Evolutionary conservation across 139 green algal genomes (phyloP), one percentile per base, ranked within the genome.

Genomic region (Dunaliella primolecta): DNA sequence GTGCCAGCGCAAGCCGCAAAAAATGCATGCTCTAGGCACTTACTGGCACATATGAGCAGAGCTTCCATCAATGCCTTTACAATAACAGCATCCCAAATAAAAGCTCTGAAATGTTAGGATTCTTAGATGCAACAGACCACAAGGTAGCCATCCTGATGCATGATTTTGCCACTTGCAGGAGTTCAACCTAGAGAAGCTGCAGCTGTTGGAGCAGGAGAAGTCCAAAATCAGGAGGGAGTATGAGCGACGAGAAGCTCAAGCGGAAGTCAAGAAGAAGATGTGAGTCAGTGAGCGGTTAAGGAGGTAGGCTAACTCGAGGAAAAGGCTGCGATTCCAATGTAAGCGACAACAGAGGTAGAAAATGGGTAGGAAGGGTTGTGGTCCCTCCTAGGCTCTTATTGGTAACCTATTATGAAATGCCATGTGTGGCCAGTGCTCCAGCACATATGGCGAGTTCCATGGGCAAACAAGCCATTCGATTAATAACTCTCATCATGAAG

Each of bases 221-320:
- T 87, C 91, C 2, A 96, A 96, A 70, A 96, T 99, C 81, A 86
- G 93, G 20, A 95, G 96, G 86, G 97, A 99, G 64, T 99, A 98
- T 89, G 97, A 98, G 92, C 87, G 97, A 24, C 95, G 97, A 78
- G 95, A 98, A 89, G 90, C 87, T 15, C 93, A 98, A 76, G 93
- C 98, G 15, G 96, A 98, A 80, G 94, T 97, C 23, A 96, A 98
- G 91, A 99, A 99, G 93, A 99, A 98, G 87, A 99, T 99, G 94
- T 95, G 78, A 90, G 93, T 56, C 1, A 3, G n/a, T 80, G 33
- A 30, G 1, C 38, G 29, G 35, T 36, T 57, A 11, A 80, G 75
- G 27, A 71, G 75, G 33, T 35, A 70, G 27, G 7, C 11, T 31
- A n/a, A n/a, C n/a, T n/a, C n/a, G n/a, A n/a, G n/a, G n/a, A n/a